Evolutionary conservation across 2,329 filamentous ascomycete species (phyloP).

Genomic region (Trichoderma sp.): DNA sequence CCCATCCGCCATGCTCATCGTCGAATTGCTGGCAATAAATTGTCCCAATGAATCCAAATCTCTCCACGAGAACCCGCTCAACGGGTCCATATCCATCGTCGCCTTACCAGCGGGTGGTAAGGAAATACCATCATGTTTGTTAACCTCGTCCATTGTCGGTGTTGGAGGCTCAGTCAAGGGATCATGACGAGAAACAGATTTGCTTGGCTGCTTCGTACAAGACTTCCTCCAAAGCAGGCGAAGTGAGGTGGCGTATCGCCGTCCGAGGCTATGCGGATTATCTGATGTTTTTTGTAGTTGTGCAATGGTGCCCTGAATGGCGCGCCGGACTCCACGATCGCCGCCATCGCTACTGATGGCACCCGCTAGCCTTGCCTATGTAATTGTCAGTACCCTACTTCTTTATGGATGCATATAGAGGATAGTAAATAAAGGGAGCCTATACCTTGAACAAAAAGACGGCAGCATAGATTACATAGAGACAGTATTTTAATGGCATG

Average conservation of each 20-base stretch:
- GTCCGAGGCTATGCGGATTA: neutral
- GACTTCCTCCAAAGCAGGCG: neutral
- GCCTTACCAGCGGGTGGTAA: neutral
- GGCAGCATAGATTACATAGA: neutral
- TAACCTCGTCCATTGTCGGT: neutral
- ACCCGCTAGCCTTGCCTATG: neutral
- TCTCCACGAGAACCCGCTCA: neutral
- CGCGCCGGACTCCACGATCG: neutral
- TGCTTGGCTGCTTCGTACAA: neutral
- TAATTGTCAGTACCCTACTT: neutral
- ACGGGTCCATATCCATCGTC: neutral
- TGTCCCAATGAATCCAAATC: neutral
- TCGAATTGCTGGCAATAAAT: constrained; percentile 1
- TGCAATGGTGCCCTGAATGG: neutral
- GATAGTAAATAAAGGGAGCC: neutral
- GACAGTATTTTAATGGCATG: neutral
- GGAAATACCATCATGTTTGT: neutral
- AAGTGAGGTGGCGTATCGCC: neutral
- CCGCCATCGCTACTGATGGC: neutral
- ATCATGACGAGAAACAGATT: neutral
- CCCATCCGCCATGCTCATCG: neutral
- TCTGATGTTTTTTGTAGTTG: constrained; percentile 1
- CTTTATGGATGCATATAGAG: neutral
- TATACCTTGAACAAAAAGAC: neutral
- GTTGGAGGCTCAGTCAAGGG: neutral